Conservation (phyloP, 805 yeast genomes). For the Myxozyma sirexii region DNA sequence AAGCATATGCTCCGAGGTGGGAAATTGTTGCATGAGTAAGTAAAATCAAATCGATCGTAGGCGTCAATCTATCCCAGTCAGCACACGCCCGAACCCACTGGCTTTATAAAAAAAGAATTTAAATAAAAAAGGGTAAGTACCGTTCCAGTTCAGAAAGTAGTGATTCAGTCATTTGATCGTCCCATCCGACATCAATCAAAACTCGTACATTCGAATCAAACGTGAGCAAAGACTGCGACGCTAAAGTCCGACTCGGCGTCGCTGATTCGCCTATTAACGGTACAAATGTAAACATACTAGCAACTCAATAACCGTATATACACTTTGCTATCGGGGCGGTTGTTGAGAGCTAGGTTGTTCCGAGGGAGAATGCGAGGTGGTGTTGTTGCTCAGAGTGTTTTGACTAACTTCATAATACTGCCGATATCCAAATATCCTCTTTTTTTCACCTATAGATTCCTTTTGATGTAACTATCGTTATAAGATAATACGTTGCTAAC, state of each 20-base stretch:
- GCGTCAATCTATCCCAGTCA: slow-evolving; percentile 12
- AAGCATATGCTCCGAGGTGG: slow-evolving; percentile 77
- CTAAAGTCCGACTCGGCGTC: slow-evolving; percentile 25
- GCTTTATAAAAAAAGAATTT: too few relatives aligned
- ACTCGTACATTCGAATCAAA: slow-evolving; percentile 42
- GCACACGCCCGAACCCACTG: not conserved
- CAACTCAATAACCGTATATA: too few relatives aligned
- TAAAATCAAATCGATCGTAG: slow-evolving; percentile 62
- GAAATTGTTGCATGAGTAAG: slow-evolving; percentile 86
- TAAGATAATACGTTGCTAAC: too few relatives aligned
- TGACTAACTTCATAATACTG: too few relatives aligned
- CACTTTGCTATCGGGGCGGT: too few relatives aligned
- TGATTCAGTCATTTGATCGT: slow-evolving; percentile 33
- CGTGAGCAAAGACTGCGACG: slow-evolving; percentile 41
- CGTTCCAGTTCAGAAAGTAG: slow-evolving; percentile 24
- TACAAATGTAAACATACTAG: slow-evolving; percentile 42
- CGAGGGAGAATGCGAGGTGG: too few relatives aligned
- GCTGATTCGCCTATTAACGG: slow-evolving; percentile 37
- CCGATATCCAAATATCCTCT: too few relatives aligned
- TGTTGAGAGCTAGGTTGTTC: too few relatives aligned
- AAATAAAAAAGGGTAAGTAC: slow-evolving; percentile 7
- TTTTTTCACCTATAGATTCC: too few relatives aligned
- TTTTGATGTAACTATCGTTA: too few relatives aligned
- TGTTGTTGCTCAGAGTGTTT: too few relatives aligned
- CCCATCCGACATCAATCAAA: slow-evolving; percentile 48